phyloP scores from a whole-genome alignment of 1,284 basidiomycete genomes.

The Rhodotorula mucilaginosa region DNA sequence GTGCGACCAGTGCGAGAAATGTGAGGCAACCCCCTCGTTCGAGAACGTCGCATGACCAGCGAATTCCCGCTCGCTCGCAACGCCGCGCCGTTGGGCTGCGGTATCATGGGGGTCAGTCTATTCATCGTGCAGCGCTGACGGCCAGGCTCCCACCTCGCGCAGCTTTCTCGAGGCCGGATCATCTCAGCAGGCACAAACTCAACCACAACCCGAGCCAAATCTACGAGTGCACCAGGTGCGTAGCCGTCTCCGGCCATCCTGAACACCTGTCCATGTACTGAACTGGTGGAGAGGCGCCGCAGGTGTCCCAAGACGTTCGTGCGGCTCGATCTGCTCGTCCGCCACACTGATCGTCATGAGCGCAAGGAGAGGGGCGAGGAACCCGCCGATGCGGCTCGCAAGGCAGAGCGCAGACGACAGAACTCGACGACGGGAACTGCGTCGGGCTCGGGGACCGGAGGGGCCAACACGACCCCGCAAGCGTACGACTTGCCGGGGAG shows the following conservation, averaged over 20 bases:
- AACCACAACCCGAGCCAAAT: slow-evolving; percentile 36
- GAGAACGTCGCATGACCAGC: background rate
- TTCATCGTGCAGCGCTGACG: background rate
- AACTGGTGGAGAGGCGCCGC: background rate
- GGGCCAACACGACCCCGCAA: slow-evolving; percentile 4
- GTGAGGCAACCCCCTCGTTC: background rate
- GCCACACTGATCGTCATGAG: slow-evolving; percentile 38
- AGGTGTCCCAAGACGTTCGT: slow-evolving; percentile 40
- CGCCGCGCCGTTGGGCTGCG: no score
- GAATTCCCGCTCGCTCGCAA: background rate
- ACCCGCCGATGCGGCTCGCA: background rate
- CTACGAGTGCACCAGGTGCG: slow-evolving; percentile 32
- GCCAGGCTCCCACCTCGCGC: background rate
- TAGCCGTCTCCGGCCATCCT: background rate
- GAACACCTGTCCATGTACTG: background rate
- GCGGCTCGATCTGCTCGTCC: slow-evolving; percentile 35
- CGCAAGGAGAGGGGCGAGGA: slow-evolving; percentile 29
- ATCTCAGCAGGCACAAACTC: slow-evolving; percentile 38
- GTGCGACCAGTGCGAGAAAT: slow-evolving; percentile 31
- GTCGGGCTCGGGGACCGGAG: background rate
- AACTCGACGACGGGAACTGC: slow-evolving; percentile 7
- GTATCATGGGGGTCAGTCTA: no score
- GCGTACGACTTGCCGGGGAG: slow-evolving; percentile 18
- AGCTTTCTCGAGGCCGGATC: slow-evolving; percentile 40
- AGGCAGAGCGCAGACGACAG: slow-evolving; percentile 16